Evolutionary conservation across 345 rosid genomes (phyloP).

Genomic region (Trapa bicornis): DNA sequence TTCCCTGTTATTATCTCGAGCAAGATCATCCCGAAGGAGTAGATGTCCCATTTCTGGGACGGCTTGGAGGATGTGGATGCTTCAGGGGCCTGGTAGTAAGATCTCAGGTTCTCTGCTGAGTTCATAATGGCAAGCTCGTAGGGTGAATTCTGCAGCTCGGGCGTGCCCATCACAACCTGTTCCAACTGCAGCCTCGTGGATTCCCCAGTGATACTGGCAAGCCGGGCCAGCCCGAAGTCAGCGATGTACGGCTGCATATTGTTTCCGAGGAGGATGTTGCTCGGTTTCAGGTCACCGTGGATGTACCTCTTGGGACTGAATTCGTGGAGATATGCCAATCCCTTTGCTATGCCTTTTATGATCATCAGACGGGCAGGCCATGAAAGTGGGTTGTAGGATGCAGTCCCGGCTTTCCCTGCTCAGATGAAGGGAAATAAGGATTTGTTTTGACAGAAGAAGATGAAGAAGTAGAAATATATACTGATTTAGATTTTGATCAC

Average conservation of each 20-base stretch:
- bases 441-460: not conserved
- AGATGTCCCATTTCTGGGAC: slow-evolving; percentile 93
- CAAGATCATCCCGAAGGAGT: slow-evolving; percentile 74
- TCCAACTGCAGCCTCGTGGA: slow-evolving; percentile 23
- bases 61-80: slow-evolving; percentile 51
- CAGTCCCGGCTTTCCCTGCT: slow-evolving; percentile 54
- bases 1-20: slow-evolving; percentile 73
- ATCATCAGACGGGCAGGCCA: slow-evolving; percentile 59
- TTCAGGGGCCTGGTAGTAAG: slow-evolving; percentile 72
- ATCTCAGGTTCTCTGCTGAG: slow-evolving; percentile 26
- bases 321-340: slow-evolving; percentile 64
- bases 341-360: slow-evolving; percentile 67
- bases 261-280: slow-evolving; percentile 65
- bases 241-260: slow-evolving; percentile 62
- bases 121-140: slow-evolving; percentile 23
- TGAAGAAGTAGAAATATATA: not conserved
- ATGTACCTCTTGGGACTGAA: slow-evolving; percentile 64
- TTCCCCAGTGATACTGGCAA: slow-evolving; percentile 42
- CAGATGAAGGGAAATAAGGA: not conserved
- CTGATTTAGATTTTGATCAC: too few species aligned
- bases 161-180: slow-evolving; percentile 15
- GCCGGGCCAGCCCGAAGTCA: slow-evolving; percentile 69
- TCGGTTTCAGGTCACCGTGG: slow-evolving; percentile 74
- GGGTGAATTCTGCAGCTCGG: slow-evolving; percentile 38
- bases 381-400: slow-evolving; percentile 40